Base-by-base conservation (phyloP, 441 rosid species). In the Jatropha multifida region DNA sequence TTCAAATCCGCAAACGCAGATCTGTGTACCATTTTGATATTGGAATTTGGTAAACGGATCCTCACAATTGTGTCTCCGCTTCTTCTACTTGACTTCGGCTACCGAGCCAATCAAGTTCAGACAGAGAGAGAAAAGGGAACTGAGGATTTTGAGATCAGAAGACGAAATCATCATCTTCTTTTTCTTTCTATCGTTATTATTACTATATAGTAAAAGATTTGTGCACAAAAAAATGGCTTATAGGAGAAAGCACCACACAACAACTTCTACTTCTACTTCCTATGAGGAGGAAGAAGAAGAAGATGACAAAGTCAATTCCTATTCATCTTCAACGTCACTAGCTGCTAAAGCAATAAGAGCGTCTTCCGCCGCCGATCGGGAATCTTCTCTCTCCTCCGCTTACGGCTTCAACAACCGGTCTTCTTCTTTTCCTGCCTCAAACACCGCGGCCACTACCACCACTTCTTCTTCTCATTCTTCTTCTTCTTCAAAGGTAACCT, bases 311-410 rank as follows among this genome's bases (percentile, higher is more conserved):
- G 59, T 65, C n/a, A 52, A 11, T 20, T 67, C 88, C 12, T 79
- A 9, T 80, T 58, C 85, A 3, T 81, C 92, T 48, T 81, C 90
- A 0, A 79, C 88, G 4, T 85, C 89, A 3, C 86, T 92, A 55
- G 96, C 93, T 26, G 91, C 96, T 18, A 90, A 85, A 83, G 98
- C 98, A 44, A 92, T 94, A 6, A 77, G 89, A 80, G 97, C 93
- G 40, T 92, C 98, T 51, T 94, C 98, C 18, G 94, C 98, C 5
- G 78, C 80, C 38, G 84, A 82, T 62, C 84, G 88, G 68, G 97
- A 89, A 79, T 92, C 97, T 44, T 90, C 98, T 69, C 92, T 94
- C 72, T 94, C 97, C 65, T 90, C 98, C 65, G 98, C 97, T 72
- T 93, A 91, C 55, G 76, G 77, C 83, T 79, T 85, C 58, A 59